Conservation (phyloP, 306 rosid genomes). For the Castanea mollissima region DNA sequence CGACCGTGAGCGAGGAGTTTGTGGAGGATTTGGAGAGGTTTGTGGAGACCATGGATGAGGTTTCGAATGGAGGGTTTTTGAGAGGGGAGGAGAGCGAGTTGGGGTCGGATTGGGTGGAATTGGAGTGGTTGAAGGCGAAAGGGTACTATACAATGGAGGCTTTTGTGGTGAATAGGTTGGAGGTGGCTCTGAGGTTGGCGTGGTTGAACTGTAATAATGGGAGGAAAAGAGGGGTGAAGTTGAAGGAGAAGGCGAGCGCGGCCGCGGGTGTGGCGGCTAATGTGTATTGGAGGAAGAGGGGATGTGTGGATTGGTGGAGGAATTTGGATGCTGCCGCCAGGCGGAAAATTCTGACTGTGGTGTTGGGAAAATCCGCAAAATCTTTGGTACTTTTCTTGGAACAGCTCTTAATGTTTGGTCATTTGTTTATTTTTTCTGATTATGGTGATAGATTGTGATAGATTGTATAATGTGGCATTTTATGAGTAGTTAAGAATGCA, state of each 20-base stretch:
- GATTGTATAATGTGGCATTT: neutral
- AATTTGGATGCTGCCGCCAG: constrained; percentile 52
- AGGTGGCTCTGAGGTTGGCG: constrained; percentile 77
- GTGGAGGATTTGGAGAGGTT: constrained; percentile 51
- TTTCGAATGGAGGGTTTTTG: constrained; percentile 64
- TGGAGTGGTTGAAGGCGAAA: constrained; percentile 77
- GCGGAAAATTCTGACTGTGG: constrained; percentile 45
- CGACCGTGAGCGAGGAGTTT: constrained; percentile 48
- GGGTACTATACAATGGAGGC: constrained; percentile 77
- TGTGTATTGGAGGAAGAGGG: constrained; percentile 89
- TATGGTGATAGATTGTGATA: neutral
- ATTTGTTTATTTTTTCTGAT: neutral
- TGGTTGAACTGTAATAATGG: constrained; percentile 61
- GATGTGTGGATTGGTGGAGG: constrained; percentile 87
- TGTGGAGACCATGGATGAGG: constrained; percentile 55
- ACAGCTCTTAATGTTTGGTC: neutral
- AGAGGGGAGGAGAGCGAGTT: constrained; percentile 71
- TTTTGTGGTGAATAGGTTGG: constrained; percentile 69
- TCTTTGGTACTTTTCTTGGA: constrained; percentile 54
- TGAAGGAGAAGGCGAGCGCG: constrained; percentile 67
- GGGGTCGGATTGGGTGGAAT: constrained; percentile 72
- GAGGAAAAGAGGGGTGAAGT: constrained; percentile 68
- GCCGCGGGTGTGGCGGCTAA: constrained; percentile 49
- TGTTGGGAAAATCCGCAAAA: constrained; percentile 63
- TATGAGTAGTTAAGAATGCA: neutral